Conservation (phyloP, 2,329 filamentous ascomycete species). For the Fusarium equiseti region DNA sequence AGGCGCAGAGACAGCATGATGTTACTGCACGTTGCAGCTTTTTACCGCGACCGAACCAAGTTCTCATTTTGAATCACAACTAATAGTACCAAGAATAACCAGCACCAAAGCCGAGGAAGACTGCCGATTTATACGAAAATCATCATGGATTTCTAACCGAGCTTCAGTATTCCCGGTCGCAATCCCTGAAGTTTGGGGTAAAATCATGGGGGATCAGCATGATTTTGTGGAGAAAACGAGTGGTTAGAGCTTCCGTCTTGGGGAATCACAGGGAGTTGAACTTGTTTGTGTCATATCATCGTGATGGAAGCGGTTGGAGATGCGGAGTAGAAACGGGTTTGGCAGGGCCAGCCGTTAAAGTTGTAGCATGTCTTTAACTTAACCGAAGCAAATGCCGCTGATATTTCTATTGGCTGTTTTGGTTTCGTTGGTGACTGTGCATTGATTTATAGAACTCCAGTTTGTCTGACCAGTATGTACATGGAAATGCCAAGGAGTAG, state of each 20-base stretch:
- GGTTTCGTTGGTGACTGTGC: neutral
- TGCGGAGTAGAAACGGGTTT: neutral
- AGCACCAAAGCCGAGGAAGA: neutral
- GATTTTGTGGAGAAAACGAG: neutral
- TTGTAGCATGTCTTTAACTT: neutral
- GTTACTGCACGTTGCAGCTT: slow-evolving; percentile 41
- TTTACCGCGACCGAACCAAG: slow-evolving; percentile 44
- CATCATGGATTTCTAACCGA: neutral
- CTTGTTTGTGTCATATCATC: neutral
- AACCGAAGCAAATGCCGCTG: neutral
- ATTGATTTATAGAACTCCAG: no score
- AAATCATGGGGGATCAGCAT: neutral
- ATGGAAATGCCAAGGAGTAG: neutral
- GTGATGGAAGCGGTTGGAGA: neutral
- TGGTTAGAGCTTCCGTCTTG: neutral
- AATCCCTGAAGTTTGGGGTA: slow-evolving; percentile 2
- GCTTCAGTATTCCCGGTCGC: neutral
- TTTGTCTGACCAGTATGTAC: no score
- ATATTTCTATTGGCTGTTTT: neutral
- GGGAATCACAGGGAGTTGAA: neutral
- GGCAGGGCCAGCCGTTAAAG: neutral
- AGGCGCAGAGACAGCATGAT: slow-evolving; percentile 43
- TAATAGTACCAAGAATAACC: no score
- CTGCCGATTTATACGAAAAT: neutral
- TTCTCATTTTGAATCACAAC: slow-evolving; percentile 16